Evolutionary conservation across 805 yeast genomes (phyloP).

Genomic region (Wickerhamiella vanderwaltii): DNA sequence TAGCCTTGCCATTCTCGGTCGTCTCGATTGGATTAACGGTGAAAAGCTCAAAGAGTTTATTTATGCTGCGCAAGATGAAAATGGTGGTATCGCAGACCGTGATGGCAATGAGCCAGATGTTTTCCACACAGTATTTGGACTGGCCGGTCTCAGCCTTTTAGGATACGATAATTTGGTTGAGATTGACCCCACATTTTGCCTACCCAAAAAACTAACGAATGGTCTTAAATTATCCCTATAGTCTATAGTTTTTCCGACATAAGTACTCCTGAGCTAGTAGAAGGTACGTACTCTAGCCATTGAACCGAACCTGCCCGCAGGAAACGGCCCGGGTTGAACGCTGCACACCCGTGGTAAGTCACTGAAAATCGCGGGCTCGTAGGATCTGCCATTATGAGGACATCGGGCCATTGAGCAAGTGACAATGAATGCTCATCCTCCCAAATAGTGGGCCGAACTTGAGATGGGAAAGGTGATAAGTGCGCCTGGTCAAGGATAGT

Average conservation of each 20-base stretch:
- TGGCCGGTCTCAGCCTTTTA: constrained; percentile 75
- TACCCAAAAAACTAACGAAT: constrained; percentile 36
- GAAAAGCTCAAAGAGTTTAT: constrained; percentile 54
- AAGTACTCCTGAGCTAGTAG: background rate
- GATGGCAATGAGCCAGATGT: constrained; percentile 87
- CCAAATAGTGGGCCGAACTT: constrained; percentile 53
- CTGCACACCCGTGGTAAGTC: constrained; percentile 71
- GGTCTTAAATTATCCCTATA: background rate
- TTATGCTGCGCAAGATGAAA: constrained; percentile 60
- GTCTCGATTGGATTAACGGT: constrained; percentile 66
- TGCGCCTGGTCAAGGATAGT: constrained; percentile 81
- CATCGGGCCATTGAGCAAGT: constrained; percentile 67
- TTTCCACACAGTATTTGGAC: constrained; percentile 81
- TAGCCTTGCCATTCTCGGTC: constrained; percentile 52
- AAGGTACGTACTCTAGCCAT: constrained; percentile 57
- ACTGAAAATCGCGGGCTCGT: constrained; percentile 60
- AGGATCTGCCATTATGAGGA: constrained; percentile 52
- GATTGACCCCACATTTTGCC: constrained; percentile 78
- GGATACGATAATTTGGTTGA: constrained; percentile 46
- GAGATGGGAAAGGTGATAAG: constrained; percentile 62
- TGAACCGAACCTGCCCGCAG: constrained; percentile 36
- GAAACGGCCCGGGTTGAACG: constrained; percentile 58
- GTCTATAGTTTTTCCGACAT: constrained; percentile 1
- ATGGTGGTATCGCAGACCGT: constrained; percentile 90
- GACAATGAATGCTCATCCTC: constrained; percentile 57